These are phyloP conservation scores for Elongisporangium senticosum DNA, from an alignment of 352 stramenopile genomes.

Conservation along the genomic window DNA sequence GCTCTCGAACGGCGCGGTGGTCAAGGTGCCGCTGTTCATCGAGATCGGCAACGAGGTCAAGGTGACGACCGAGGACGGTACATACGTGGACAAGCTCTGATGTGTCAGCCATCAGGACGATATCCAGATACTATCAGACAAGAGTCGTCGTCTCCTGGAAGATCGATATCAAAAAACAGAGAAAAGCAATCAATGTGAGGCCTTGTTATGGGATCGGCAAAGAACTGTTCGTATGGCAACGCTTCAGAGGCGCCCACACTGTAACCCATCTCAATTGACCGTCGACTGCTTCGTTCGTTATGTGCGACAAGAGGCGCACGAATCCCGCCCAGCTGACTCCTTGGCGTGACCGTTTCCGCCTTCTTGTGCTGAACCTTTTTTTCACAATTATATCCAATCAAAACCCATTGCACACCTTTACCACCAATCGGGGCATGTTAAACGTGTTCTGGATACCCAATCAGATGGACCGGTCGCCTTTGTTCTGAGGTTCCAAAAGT, in stretches of 20 bases:
- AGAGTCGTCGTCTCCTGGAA: not conserved
- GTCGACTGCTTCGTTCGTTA: no score
- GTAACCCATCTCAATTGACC: no score
- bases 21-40: slow-evolving; percentile 84
- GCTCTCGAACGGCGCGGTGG: slow-evolving; percentile 65
- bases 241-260: not conserved
- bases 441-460: not conserved
- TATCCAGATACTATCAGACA: not conserved
- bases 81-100: slow-evolving; percentile 77
- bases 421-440: not conserved
- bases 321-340: not conserved
- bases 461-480: not conserved
- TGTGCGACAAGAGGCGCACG: not conserved
- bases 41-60: slow-evolving; percentile 75
- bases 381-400: not conserved
- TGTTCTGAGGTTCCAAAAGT: not conserved
- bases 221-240: not conserved
- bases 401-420: not conserved
- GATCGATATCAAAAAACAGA: not conserved
- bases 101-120: not conserved
- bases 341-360: not conserved
- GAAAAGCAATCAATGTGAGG: not conserved
- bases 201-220: not conserved
- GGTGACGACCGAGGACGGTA: slow-evolving; percentile 63
- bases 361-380: not conserved